Evolutionary conservation across 2,329 filamentous ascomycete species (phyloP).

Genomic region (Nemania bipapillata): DNA sequence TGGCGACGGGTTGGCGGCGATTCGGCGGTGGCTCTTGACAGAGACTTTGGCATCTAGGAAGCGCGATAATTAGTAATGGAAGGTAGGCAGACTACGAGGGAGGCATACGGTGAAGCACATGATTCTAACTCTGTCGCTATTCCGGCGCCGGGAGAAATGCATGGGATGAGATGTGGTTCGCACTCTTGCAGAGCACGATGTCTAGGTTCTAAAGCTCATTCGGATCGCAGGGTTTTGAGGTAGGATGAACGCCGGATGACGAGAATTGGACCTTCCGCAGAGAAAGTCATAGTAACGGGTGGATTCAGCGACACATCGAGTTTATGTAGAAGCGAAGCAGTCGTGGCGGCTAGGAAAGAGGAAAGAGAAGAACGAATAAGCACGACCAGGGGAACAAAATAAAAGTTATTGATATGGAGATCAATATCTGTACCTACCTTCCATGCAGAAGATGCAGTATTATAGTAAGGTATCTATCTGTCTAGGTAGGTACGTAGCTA

Average conservation of each 20-base stretch:
- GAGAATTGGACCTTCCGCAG: slow-evolving; percentile 14
- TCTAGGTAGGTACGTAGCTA: not conserved
- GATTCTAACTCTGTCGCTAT: slow-evolving; percentile 3
- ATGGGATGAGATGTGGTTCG: slow-evolving; percentile 8
- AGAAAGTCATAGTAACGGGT: slow-evolving; percentile 30
- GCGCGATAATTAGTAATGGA: slow-evolving; percentile 32
- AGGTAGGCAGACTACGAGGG: not conserved
- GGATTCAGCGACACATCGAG: slow-evolving; percentile 9
- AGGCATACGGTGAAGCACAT: slow-evolving; percentile 44
- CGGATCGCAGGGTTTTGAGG: slow-evolving; percentile 11
- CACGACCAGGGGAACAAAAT: not conserved
- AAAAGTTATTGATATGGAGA: slow-evolving; percentile 11
- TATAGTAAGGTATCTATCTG: not conserved
- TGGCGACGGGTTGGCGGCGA: slow-evolving; percentile 45
- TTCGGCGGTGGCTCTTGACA: slow-evolving; percentile 36
- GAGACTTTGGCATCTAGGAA: slow-evolving; percentile 42
- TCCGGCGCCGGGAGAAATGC: slow-evolving; percentile 8
- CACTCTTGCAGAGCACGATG: slow-evolving; percentile 29
- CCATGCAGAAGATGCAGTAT: not conserved
- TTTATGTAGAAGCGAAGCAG: not conserved
- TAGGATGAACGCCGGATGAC: slow-evolving; percentile 14
- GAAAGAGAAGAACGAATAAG: not conserved
- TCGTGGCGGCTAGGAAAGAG: not conserved
- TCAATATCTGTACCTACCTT: not conserved
- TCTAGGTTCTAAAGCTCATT: slow-evolving; percentile 26